Conservation (phyloP, 805 yeast genomes). For the Saturnispora ahearnii region DNA sequence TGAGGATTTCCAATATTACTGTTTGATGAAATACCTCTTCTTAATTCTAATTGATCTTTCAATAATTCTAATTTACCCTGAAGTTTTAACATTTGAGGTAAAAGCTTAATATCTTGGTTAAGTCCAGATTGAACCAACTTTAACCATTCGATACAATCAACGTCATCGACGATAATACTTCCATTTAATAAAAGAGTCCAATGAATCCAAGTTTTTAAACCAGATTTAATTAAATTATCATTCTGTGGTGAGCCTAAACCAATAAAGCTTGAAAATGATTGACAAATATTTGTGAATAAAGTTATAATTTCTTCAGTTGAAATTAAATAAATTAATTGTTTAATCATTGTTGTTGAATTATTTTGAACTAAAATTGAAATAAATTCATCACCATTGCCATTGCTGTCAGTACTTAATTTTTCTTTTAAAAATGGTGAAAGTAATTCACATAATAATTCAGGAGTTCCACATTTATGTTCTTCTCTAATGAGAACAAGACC, state of each 20-base stretch:
- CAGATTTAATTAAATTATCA: neutral
- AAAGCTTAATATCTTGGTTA: constrained; percentile 41
- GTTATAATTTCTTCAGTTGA: constrained; percentile 34
- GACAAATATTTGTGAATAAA: constrained; percentile 40
- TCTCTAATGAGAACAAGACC: constrained; percentile 6
- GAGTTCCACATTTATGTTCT: constrained; percentile 21
- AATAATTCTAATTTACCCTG: constrained; percentile 82
- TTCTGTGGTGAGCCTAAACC: constrained; percentile 1
- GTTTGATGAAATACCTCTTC: constrained; percentile 24
- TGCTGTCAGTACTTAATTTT: constrained; percentile 16
- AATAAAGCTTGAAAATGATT: constrained; percentile 34
- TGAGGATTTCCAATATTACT: constrained; percentile 33
- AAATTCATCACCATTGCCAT: constrained; percentile 18
- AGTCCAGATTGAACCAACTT: constrained; percentile 52
- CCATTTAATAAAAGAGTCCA: constrained; percentile 71
- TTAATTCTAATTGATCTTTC: constrained; percentile 62
- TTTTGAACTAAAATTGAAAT: constrained; percentile 26
- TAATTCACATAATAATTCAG: constrained; percentile 17
- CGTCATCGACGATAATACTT: constrained; percentile 45
- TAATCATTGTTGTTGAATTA: constrained; percentile 32
- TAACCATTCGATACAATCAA: constrained; percentile 45
- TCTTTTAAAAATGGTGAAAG: constrained; percentile 16
- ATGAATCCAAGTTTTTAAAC: constrained; percentile 55
- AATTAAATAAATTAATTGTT: constrained; percentile 46
- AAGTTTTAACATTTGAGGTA: constrained; percentile 64